Evolutionary conservation across 2,329 filamentous ascomycete species (phyloP), one percentile per base, ranked within the genome.

Genomic region (Massarina eburnea): DNA sequence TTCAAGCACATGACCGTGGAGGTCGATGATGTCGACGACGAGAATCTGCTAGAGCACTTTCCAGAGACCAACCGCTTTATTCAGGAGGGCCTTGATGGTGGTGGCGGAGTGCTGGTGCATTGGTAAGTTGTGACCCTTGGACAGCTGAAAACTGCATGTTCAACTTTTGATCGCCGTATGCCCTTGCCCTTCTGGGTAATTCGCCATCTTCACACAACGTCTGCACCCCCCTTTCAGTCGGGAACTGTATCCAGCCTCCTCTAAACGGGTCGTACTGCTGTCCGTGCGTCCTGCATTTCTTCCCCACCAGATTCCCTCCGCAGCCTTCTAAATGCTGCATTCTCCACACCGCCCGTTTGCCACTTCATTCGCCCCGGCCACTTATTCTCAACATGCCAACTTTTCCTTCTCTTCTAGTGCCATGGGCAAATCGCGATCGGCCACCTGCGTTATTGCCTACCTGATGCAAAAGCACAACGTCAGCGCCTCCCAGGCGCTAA

Each of bases 401-500:
- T 44, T 52, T 44, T 50, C 43, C 51, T 37, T 46, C 49, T 44
- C 50, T 26, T 66, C 60, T 73, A 96, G 94, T 78, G 92, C 91
- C 18, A 96, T 96, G 84, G 94, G 94, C 42, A 95, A 95, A 73
- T 96, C 91, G 26, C 88, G 94, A 48, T 97, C 92, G 38, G 88
- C 92, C 55, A 86, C 90, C 24, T 82, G 89, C 55, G 80, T 89
- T 43, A 80, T 95, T 46, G 92, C 94, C 50, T 97, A 91, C 71
- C 77, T 97, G 40, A 86, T 97, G 69, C 77, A 80, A 53, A 70
- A 71, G 47, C 69, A 75, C 60, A 66, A 70, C 57, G 72, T 80
- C 56, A 75, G 73, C 55, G 75, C 80, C 46, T 67, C 76, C 54
- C 83, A 87, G 36, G 91, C 91, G 2, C 74, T 97, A 39, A 75